Conservation (phyloP, 345 rosid genomes). For the Hevea brasiliensis region DNA sequence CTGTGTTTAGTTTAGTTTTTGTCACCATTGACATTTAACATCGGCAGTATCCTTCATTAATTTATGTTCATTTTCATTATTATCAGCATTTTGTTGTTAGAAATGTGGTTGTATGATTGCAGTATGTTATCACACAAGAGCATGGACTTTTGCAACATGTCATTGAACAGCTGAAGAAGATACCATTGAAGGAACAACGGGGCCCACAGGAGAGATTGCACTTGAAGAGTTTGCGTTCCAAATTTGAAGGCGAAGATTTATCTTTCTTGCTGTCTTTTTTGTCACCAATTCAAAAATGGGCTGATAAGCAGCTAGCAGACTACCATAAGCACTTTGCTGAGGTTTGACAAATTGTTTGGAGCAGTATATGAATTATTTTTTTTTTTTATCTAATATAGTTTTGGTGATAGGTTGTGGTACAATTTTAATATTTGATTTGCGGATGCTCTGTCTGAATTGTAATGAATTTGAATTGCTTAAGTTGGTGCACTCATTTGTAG, state of each 20-base stretch:
- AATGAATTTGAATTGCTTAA: neutral
- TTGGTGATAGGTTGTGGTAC: neutral
- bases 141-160: conserved; percentile 77
- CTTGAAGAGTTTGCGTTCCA: conserved; percentile 69
- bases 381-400: neutral
- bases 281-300: conserved; percentile 89
- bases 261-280: conserved; percentile 83
- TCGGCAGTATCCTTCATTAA: neutral
- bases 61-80: neutral
- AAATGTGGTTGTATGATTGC: conserved; percentile 38
- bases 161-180: conserved; percentile 80
- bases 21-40: neutral
- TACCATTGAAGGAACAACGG: conserved; percentile 86
- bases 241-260: conserved; percentile 62
- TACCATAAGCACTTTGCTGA: conserved; percentile 87
- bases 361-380: neutral
- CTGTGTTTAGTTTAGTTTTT: neutral
- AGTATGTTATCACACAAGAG: conserved; percentile 84
- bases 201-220: conserved; percentile 97
- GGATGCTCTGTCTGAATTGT: neutral
- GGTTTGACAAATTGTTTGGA: conserved; percentile 46
- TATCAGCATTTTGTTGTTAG: neutral
- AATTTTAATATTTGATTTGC: neutral
- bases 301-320: conserved; percentile 79
- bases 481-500: neutral